These are phyloP conservation scores for Tolypocladium guangdongense DNA, from an alignment of 2,329 filamentous ascomycete genomes.

Conservation along the genomic window DNA sequence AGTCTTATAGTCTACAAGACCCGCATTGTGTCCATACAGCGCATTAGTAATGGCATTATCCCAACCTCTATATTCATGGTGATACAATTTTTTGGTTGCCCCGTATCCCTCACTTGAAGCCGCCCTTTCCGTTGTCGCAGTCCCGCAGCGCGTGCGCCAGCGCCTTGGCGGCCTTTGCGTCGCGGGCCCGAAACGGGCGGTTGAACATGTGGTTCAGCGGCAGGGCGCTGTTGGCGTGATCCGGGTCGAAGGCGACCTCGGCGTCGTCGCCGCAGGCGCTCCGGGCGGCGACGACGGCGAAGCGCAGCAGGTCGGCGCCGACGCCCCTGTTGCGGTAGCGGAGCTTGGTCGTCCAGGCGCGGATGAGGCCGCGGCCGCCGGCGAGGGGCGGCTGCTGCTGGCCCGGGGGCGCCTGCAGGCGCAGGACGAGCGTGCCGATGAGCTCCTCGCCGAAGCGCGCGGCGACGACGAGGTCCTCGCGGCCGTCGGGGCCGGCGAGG, in stretches of 20 bases:
- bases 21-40: not conserved
- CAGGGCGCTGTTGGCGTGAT: slow-evolving; percentile 61
- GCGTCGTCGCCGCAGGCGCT: slow-evolving; percentile 51
- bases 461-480: slow-evolving; percentile 46
- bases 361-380: slow-evolving; percentile 53
- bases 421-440: slow-evolving; percentile 59
- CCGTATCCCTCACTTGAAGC: slow-evolving; percentile 3
- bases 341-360: slow-evolving; percentile 69
- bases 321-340: slow-evolving; percentile 61
- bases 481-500: slow-evolving; percentile 15
- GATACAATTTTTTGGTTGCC: not conserved
- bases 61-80: not conserved
- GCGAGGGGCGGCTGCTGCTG: slow-evolving; percentile 12
- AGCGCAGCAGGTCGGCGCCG: slow-evolving; percentile 59
- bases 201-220: slow-evolving; percentile 51
- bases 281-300: slow-evolving; percentile 55
- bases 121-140: slow-evolving; percentile 3
- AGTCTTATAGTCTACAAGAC: too few relatives aligned
- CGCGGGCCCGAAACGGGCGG: slow-evolving; percentile 40
- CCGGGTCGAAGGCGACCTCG: slow-evolving; percentile 56
- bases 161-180: slow-evolving; percentile 39
- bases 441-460: slow-evolving; percentile 55
- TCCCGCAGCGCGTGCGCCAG: slow-evolving; percentile 22
- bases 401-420: slow-evolving; percentile 36
- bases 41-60: not conserved